Base-by-base conservation (phyloP, 129 eudicot species). In the Tanacetum coccineum region DNA sequence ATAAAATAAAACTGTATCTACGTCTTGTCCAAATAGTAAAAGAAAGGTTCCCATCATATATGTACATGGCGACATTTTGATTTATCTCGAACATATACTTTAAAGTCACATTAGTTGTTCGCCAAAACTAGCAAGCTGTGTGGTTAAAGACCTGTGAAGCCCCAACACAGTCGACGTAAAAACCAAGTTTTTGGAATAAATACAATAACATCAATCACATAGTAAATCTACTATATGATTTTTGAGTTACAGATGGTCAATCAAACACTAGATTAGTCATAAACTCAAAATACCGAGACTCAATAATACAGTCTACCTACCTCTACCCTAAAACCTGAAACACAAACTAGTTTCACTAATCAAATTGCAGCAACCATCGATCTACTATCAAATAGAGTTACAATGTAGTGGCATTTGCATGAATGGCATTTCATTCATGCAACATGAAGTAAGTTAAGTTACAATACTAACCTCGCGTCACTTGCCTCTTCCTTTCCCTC, bases 171-270 rank as follows among this genome's bases (percentile, higher is more conserved):
- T 14, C 6, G 10, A 13, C 9, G 11, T 15, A 12, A 3, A 30
- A 66, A 66, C 13, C 5, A 13, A 4, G 12, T 26, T 26, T 26
- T 26, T 26, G 3, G 6, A 9, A 17, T n/a, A 53, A 26, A 47
- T 72, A 61, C 62, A 62, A 72, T 42, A 62, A n/a, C 69, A 62
- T 56, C 72, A 74, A 9, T 45, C 51, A 45, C 39, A 19, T 45
- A 65, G 51, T 74, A 54, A 30, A 22, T 13, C 70, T 20, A 65
- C 54, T 13, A 51, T 57, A 28, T 66, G 44, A 39, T 59, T 67
- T 17, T 67, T 26, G 32, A 74, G 59, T 74, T 74, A 67, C 79
- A 74, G 21, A 74, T 68, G 68, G 79, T 74, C 54, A 59, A 63
- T 22, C 47, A 42, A 67, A 50, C 68, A 52, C 79, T 65, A 65